These are phyloP conservation scores for Hypericum androsaemum DNA, from an alignment of 345 rosid species.

Conservation along the genomic window DNA sequence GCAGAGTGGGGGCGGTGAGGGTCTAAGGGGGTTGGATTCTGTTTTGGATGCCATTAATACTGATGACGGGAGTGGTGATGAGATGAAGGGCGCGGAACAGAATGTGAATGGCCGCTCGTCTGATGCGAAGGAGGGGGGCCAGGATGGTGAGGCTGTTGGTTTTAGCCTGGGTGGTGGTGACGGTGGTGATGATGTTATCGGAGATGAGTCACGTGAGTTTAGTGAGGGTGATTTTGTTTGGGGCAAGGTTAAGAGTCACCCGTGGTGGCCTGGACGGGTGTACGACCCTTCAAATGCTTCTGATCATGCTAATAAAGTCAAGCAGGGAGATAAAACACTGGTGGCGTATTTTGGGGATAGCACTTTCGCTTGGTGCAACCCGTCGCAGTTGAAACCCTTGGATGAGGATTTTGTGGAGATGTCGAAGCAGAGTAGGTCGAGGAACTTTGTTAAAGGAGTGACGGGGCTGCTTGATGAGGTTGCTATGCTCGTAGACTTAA, in stretches of 20 bases:
- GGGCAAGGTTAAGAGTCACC: slow-evolving; percentile 86
- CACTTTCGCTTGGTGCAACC: slow-evolving; percentile 84
- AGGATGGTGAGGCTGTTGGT: background rate
- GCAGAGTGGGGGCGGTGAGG: slow-evolving; percentile 10
- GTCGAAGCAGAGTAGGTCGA: slow-evolving; percentile 46
- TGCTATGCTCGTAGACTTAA: slow-evolving; percentile 48
- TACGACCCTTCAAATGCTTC: slow-evolving; percentile 70
- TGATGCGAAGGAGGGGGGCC: slow-evolving; percentile 17
- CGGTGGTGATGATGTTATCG: background rate
- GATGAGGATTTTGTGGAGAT: slow-evolving; percentile 53
- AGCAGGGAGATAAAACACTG: slow-evolving; percentile 46
- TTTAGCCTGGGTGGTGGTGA: background rate
- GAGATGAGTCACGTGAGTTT: slow-evolving; percentile 34
- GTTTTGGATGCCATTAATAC: slow-evolving; percentile 27
- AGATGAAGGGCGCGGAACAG: background rate
- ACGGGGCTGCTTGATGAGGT: slow-evolving; percentile 51
- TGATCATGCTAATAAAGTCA: slow-evolving; percentile 46
- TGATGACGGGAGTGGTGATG: slow-evolving; percentile 7
- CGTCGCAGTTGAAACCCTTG: slow-evolving; percentile 75
- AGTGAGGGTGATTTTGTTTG: slow-evolving; percentile 81
- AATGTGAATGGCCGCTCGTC: background rate
- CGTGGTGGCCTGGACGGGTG: slow-evolving; percentile 99
- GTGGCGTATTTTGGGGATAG: slow-evolving; percentile 85
- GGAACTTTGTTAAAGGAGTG: slow-evolving; percentile 40
- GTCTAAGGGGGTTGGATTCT: slow-evolving; percentile 11